These are phyloP conservation scores for Saussurea involucrata DNA, from an alignment of 129 eudicot genomes.

Conservation along the genomic window DNA sequence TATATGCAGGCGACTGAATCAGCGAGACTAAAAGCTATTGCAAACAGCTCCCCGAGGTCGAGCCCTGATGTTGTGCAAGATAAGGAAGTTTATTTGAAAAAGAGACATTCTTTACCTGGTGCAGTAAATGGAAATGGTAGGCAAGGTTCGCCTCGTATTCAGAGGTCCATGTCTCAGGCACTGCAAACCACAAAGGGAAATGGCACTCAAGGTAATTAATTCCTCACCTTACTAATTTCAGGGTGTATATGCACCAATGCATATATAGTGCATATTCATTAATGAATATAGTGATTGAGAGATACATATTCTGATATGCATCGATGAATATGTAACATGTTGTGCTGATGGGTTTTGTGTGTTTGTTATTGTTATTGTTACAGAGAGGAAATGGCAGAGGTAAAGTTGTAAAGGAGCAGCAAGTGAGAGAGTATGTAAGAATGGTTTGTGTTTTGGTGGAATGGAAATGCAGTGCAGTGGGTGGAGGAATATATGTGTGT, in stretches of 20 bases:
- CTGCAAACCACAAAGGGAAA: conserved; percentile 66
- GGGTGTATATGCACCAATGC: background rate
- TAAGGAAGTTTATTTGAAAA: conserved; percentile 54
- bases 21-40: conserved; percentile 72
- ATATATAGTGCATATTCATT: background rate
- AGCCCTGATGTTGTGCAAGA: conserved; percentile 92
- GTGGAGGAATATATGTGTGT: conserved; percentile 7
- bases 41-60: conserved; percentile 74
- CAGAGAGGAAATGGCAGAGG: conserved; percentile 73
- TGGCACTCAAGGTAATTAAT: conserved; percentile 60
- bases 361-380: conserved; percentile 27
- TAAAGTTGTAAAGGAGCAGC: conserved; percentile 14
- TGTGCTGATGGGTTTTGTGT: conserved; percentile 9
- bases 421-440: conserved; percentile 13
- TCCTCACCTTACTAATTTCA: background rate
- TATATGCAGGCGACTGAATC: conserved; percentile 99
- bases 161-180: conserved; percentile 65
- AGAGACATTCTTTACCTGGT: conserved; percentile 83
- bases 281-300: background rate
- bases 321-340: background rate
- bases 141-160: conserved; percentile 78
- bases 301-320: background rate
- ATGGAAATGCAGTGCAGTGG: no score
- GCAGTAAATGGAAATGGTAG: conserved; percentile 53
- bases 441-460: conserved; percentile 17